Evolutionary conservation across 768 basidiomycete species (phyloP).

Genomic region (Pleurotus tuber-regium): DNA sequence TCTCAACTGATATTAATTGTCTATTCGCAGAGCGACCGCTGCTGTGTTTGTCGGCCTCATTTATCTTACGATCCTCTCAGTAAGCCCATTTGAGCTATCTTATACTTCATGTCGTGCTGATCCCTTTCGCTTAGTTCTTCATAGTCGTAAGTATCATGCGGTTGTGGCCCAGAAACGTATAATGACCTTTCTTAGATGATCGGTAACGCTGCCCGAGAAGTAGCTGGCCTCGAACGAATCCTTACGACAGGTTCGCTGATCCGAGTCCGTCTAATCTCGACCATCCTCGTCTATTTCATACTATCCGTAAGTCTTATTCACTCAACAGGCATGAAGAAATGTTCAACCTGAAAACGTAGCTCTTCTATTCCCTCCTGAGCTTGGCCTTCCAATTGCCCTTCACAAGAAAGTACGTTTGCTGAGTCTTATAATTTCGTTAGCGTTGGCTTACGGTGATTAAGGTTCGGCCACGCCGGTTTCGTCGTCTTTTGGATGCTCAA

Average conservation of each 20-base stretch:
- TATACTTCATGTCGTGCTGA: too few relatives aligned
- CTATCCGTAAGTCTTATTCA: constrained; percentile 28
- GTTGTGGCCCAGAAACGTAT: too few relatives aligned
- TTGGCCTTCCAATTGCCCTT: constrained; percentile 61
- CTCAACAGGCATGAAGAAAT: neutral
- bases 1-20: neutral
- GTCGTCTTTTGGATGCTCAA: constrained; percentile 69
- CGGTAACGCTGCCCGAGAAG: constrained; percentile 28
- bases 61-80: constrained; percentile 45
- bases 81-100: too few relatives aligned
- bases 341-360: constrained; percentile 25
- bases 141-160: neutral
- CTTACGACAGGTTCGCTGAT: constrained; percentile 32
- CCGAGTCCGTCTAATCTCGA: constrained; percentile 25
- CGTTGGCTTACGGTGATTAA: too few relatives aligned
- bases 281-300: constrained; percentile 33
- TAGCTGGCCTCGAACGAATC: constrained; percentile 30
- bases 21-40: constrained; percentile 41
- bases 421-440: neutral
- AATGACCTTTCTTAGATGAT: constrained; percentile 7
- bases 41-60: constrained; percentile 54
- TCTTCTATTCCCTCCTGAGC: constrained; percentile 58
- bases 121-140: constrained; percentile 15
- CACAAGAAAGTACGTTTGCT: constrained; percentile 35
- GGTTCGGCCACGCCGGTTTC: constrained; percentile 52